Base-by-base conservation (phyloP, 495 filamentous ascomycete species). In the Lindgomyces ingoldianus region DNA sequence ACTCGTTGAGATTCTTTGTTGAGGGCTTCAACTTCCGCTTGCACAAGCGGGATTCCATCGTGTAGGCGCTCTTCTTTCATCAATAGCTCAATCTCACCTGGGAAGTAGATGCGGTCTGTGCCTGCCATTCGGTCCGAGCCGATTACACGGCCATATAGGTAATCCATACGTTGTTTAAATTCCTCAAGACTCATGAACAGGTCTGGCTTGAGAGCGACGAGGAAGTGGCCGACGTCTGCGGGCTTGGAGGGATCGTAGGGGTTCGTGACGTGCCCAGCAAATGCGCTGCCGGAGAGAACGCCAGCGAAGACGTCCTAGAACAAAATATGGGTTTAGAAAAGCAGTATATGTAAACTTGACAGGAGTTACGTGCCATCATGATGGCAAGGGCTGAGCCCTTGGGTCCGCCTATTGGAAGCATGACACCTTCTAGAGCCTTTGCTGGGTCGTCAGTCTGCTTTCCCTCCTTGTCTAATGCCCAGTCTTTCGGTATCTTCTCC, bases 321-420 rank as follows among this genome's bases (percentile, higher is more conserved):
- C 33, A 14, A 39, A 14, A 39, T 6, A 39, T 39, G 33, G 14
- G 33, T 39, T 39, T n/a, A n/a, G n/a, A n/a, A n/a, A n/a, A n/a
- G n/a, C 33, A 39, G 33, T 39, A 6, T 14, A 39, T 14, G 33
- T 39, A 6, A 14, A 6, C 14, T 39, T 6, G 33, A 39, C 6
- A 39, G 33, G 33, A 39, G 6, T 14, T 39, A 39, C 33, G 14
- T 39, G 33, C 33, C 89, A 91, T 91, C 89, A 92, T 91, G 39
- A 92, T 81, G 0, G 86, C 77, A 45, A 92, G 65, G 3, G 83
- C 89, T 18, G 82, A 85, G 3, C 89, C 89, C 73, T 92, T 92
- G 0, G 88, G 87, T 0, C 89, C 89, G 0, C 87, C 89, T 86
- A 92, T 91, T 0, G 89, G 88, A 52, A 90, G 74, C 89, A 92